Percentiles rank a stretch among this genome's conserved stretches.
phyloP scores from a whole-genome alignment of 176 grass and related monocot species.

The Oryza punctata region DNA sequence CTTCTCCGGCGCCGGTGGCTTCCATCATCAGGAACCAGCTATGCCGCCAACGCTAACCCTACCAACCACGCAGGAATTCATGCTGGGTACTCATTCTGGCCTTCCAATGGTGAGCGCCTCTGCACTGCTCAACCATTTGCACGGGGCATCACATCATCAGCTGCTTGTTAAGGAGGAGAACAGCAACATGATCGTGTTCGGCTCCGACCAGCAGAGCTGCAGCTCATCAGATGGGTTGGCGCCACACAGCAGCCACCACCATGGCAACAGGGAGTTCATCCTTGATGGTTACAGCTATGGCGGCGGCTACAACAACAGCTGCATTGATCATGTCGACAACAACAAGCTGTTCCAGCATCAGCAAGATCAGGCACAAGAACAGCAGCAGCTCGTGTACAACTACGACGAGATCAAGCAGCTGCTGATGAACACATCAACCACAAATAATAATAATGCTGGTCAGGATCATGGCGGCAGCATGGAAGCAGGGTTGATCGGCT shows the following conservation, averaged over 20 bases:
- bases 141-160: slow-evolving; percentile 12
- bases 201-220: slow-evolving; percentile 73
- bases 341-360: slow-evolving; percentile 28
- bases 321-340: slow-evolving; percentile 35
- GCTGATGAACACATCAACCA: slow-evolving; percentile 40
- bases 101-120: background rate
- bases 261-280: slow-evolving; percentile 46
- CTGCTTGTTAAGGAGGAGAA: slow-evolving; percentile 48
- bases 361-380: slow-evolving; percentile 24
- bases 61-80: slow-evolving; percentile 28
- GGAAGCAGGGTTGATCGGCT: slow-evolving; percentile 36
- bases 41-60: slow-evolving; percentile 20
- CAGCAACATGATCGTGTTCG: slow-evolving; percentile 73
- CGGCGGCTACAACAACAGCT: background rate
- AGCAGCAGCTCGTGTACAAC: slow-evolving; percentile 54
- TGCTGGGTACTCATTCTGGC: slow-evolving; percentile 7
- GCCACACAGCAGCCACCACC: background rate
- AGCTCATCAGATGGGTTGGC: slow-evolving; percentile 45
- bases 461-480: slow-evolving; percentile 25
- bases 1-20: slow-evolving; percentile 24
- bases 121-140: slow-evolving; percentile 10
- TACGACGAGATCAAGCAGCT: slow-evolving; percentile 91
- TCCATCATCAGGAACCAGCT: slow-evolving; percentile 18
- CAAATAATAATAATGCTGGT: background rate
- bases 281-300: slow-evolving; percentile 43